Evolutionary conservation across 345 rosid species (phyloP).

Genomic region (Acer saccharum): DNA sequence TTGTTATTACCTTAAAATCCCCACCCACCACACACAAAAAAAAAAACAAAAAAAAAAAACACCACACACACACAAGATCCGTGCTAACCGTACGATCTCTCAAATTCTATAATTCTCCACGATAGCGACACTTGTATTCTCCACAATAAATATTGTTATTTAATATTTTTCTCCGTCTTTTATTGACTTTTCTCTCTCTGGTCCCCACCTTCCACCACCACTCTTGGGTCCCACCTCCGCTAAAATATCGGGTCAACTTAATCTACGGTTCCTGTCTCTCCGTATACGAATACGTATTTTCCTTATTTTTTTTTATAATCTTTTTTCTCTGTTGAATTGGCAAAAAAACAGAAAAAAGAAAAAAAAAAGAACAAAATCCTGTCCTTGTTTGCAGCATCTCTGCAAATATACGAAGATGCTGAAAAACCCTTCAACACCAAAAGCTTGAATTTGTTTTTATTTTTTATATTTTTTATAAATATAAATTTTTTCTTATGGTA

Average conservation of each 20-base stretch:
- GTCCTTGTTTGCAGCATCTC: neutral
- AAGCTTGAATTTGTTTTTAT: neutral
- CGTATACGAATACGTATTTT: slow-evolving; percentile 28
- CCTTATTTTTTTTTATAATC: neutral
- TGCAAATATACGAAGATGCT: neutral
- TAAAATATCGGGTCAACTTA: slow-evolving; percentile 33
- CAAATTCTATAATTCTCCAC: slow-evolving; percentile 11
- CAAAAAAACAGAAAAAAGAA: too few relatives aligned
- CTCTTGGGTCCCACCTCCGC: slow-evolving; percentile 18
- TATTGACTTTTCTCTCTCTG: slow-evolving; percentile 25
- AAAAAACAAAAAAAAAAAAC: neutral
- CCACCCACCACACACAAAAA: neutral
- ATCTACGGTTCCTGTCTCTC: slow-evolving; percentile 26
- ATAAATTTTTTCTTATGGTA: too few relatives aligned
- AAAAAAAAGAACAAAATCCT: neutral
- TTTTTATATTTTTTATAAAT: too few relatives aligned
- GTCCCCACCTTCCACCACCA: slow-evolving; percentile 18
- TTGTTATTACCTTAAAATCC: neutral
- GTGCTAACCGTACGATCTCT: slow-evolving; percentile 24
- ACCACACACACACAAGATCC: neutral
- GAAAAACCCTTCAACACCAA: slow-evolving; percentile 7
- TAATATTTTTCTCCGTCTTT: slow-evolving; percentile 6
- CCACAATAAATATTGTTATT: neutral
- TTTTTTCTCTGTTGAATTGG: too few relatives aligned
- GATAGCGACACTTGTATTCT: slow-evolving; percentile 41